These are phyloP conservation scores for Phaeoacremonium minimum DNA, from an alignment of 2,329 filamentous ascomycete genomes.

Conservation along the genomic window DNA sequence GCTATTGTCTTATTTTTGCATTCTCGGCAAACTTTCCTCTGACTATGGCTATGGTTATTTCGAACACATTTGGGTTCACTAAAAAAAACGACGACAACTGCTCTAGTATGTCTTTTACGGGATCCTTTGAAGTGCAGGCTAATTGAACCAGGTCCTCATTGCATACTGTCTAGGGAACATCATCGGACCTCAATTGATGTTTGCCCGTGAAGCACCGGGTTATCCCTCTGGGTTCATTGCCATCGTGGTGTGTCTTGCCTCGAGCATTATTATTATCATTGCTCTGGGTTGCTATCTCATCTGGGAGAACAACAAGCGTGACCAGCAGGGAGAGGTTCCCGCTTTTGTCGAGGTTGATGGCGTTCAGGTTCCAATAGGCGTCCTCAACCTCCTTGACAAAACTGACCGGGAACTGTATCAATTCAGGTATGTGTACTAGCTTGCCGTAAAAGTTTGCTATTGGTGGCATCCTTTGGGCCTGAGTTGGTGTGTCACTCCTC, in stretches of 20 bases:
- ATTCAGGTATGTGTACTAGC: too few species aligned
- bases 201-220: conserved; percentile 35
- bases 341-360: too few species aligned
- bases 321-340: too few species aligned
- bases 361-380: too few species aligned
- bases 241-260: background rate
- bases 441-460: too few species aligned
- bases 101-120: too few species aligned
- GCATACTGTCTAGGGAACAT: conserved; percentile 41
- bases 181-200: conserved; percentile 40
- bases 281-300: background rate
- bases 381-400: too few species aligned
- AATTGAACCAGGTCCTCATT: conserved; percentile 39
- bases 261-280: background rate
- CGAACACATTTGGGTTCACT: conserved; percentile 42
- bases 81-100: conserved; percentile 39
- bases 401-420: too few species aligned
- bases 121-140: too few species aligned
- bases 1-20: conserved; percentile 43
- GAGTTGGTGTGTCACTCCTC: too few species aligned
- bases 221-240: conserved; percentile 46
- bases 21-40: conserved; percentile 49
- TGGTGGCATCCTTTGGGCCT: too few species aligned
- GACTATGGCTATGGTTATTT: conserved; percentile 45
- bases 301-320: background rate